Conservation (phyloP, 305 asterid species). For the Solanum hybrid region DNA sequence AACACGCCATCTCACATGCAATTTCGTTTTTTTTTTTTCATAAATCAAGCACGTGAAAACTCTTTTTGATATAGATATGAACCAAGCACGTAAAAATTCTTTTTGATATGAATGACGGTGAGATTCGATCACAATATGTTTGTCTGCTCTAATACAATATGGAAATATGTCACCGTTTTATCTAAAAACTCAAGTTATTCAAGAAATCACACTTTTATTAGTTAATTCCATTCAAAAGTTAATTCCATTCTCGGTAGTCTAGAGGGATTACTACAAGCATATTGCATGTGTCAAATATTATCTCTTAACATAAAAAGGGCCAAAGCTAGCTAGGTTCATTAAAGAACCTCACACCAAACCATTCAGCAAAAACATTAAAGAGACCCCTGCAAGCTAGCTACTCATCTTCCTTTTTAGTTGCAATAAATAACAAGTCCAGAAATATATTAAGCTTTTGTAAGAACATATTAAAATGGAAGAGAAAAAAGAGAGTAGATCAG, state of each 20-base stretch:
- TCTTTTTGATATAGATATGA: too few species aligned
- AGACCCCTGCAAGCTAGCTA: background rate
- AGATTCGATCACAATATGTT: accelerated
- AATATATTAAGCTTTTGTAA: background rate
- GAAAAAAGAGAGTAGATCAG: background rate
- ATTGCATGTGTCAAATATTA: background rate
- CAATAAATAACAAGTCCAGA: background rate
- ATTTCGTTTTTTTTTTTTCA: too few species aligned
- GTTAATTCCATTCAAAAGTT: too few species aligned
- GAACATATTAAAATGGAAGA: background rate
- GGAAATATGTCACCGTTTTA: accelerated
- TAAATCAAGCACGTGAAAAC: background rate
- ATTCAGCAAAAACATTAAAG: background rate
- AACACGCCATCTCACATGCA: background rate
- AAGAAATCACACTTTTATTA: background rate
- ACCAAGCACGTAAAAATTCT: background rate
- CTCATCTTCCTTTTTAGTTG: background rate
- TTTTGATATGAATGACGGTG: too few species aligned
- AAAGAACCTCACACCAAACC: constrained; percentile 4
- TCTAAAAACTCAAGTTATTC: too few species aligned
- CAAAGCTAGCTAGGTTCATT: background rate
- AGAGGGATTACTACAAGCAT: background rate
- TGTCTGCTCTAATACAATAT: too few species aligned
- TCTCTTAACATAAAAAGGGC: background rate
- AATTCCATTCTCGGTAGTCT: too few species aligned